Percentiles rank a stretch among this genome's conserved stretches.
Conservation (phyloP, 1,139 yeast species). For the Nakaseomyces kungkrabaensis region DNA sequence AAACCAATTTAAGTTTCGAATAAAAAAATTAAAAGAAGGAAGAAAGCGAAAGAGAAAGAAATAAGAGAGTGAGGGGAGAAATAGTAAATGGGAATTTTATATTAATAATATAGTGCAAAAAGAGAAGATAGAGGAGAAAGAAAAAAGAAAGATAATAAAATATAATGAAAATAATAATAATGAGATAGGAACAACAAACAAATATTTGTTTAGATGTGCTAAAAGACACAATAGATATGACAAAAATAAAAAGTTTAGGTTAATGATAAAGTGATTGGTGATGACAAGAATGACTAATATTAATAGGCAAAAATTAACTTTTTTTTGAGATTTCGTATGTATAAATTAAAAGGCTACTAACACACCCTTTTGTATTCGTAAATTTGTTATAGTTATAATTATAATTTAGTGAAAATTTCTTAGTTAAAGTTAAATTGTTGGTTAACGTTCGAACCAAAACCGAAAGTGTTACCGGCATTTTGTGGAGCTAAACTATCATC, state of each 20-base stretch:
- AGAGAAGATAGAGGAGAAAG: background rate
- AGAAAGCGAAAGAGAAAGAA: too few relatives aligned
- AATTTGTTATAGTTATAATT: background rate
- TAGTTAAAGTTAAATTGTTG: slow-evolving; percentile 32
- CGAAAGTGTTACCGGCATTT: slow-evolving; percentile 74
- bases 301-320: background rate
- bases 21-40: too few relatives aligned
- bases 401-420: background rate
- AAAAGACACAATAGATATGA: background rate
- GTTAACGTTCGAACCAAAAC: slow-evolving; percentile 56
- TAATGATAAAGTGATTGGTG: background rate
- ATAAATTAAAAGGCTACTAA: background rate
- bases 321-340: background rate
- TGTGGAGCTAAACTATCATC: slow-evolving; percentile 77
- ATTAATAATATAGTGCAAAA: background rate
- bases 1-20: too few relatives aligned
- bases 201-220: background rate
- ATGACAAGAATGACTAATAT: background rate
- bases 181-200: background rate
- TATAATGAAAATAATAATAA: background rate
- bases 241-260: background rate
- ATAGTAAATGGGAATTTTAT: background rate
- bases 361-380: background rate
- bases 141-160: background rate
- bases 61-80: background rate